Evolutionary conservation across 2,329 filamentous ascomycete species (phyloP).

Genomic region (Ceratocystiopsis minuta): DNA sequence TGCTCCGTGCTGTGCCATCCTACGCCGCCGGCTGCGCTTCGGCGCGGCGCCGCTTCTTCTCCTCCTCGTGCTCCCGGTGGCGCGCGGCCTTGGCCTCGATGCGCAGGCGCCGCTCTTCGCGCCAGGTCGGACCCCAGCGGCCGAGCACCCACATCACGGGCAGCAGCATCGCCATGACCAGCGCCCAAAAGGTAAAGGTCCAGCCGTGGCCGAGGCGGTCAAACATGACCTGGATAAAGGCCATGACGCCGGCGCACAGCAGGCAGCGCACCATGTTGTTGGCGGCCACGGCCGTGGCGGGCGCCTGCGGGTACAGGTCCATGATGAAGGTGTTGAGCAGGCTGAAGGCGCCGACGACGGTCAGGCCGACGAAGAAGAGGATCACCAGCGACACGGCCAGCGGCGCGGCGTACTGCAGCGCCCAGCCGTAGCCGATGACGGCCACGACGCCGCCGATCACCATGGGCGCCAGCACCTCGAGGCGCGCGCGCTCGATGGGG

Average conservation of each 20-base stretch:
- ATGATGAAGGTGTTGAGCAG: slow-evolving; percentile 46
- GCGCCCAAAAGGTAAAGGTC: slow-evolving; percentile 40
- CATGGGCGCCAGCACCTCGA: slow-evolving; percentile 35
- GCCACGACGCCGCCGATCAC: slow-evolving; percentile 34
- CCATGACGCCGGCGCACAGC: slow-evolving; percentile 39
- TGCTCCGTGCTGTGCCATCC: no score
- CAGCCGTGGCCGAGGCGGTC: slow-evolving; percentile 37
- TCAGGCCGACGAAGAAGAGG: slow-evolving; percentile 37
- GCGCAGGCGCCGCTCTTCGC: slow-evolving; percentile 19
- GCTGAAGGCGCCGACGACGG: slow-evolving; percentile 43
- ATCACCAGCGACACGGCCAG: slow-evolving; percentile 38
- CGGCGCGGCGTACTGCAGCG: slow-evolving; percentile 21
- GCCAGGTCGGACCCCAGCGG: slow-evolving; percentile 31
- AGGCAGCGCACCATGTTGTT: slow-evolving; percentile 47
- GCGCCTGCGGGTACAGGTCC: slow-evolving; percentile 41
- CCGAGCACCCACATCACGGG: slow-evolving; percentile 32
- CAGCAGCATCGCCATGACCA: slow-evolving; percentile 29
- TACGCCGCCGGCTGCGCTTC: no score
- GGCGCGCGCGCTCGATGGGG: slow-evolving; percentile 35
- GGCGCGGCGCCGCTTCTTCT: background rate
- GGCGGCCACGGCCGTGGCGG: slow-evolving; percentile 43
- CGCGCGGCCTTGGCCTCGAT: slow-evolving; percentile 12
- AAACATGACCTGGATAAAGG: slow-evolving; percentile 41
- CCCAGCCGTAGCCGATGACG: slow-evolving; percentile 38
- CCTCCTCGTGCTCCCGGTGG: background rate